phyloP scores from a whole-genome alignment of 306 rosid genomes.

The Malus sylvestris region DNA sequence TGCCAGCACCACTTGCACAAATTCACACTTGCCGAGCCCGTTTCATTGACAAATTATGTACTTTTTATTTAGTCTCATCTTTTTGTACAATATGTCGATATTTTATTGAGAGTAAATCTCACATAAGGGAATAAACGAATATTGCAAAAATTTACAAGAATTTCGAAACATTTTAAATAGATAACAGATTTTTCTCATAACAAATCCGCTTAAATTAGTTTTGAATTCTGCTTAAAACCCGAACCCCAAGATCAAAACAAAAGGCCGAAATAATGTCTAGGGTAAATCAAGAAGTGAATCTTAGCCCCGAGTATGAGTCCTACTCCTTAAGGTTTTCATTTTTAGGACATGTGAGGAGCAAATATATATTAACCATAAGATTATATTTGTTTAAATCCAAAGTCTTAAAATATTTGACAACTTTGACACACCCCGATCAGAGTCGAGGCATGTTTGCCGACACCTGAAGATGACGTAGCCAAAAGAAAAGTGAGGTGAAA shows the following conservation, averaged over 20 bases:
- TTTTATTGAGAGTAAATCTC: neutral
- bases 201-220: neutral
- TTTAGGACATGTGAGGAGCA: too few species aligned
- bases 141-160: neutral
- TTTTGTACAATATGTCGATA: too few species aligned
- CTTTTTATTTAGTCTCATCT: too few species aligned
- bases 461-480: too few species aligned
- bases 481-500: too few species aligned
- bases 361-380: too few species aligned
- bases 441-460: too few species aligned
- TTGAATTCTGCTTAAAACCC: neutral
- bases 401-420: too few species aligned
- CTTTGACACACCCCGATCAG: fast-evolving
- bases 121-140: too few species aligned
- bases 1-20: neutral
- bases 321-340: too few species aligned
- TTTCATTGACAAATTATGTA: neutral
- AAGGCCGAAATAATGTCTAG: neutral
- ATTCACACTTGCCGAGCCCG: neutral
- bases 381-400: too few species aligned
- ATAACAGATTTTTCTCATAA: neutral
- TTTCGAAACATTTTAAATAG: neutral
- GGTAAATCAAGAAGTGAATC: neutral
- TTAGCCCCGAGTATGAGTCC: neutral
- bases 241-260: neutral